Percentiles rank a stretch among this genome's conserved stretches.
phyloP scores from a whole-genome alignment of 345 rosid species.

The Ceriops decandra region DNA sequence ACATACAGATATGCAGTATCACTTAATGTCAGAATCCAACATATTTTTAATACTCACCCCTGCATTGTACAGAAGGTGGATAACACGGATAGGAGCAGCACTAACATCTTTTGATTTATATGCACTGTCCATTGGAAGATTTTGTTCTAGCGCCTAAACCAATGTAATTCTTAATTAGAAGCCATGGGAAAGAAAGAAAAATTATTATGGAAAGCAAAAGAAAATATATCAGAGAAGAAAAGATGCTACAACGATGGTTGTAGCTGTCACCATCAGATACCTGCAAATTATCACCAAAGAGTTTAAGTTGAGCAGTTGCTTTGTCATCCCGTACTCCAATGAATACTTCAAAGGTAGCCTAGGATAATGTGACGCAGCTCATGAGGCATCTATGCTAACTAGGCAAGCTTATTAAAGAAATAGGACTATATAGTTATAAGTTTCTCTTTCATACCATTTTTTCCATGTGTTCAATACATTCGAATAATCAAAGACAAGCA shows the following conservation, averaged over 20 bases:
- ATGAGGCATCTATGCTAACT: background rate
- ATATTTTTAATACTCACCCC: conserved; percentile 57
- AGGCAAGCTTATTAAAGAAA: background rate
- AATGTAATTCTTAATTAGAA: background rate
- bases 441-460: background rate
- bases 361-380: conserved; percentile 9
- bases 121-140: conserved; percentile 78
- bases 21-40: background rate
- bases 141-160: conserved; percentile 66
- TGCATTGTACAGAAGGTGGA: conserved; percentile 72
- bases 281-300: conserved; percentile 83
- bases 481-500: no score
- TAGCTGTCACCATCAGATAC: conserved; percentile 30
- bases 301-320: conserved; percentile 76
- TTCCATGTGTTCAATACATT: no score
- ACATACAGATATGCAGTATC: background rate
- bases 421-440: background rate
- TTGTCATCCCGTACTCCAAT: conserved; percentile 82
- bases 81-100: conserved; percentile 93
- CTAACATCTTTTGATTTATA: conserved; percentile 66
- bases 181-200: conserved; percentile 11
- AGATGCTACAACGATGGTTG: conserved; percentile 10
- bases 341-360: conserved; percentile 93
- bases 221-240: background rate
- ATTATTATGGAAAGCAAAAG: conserved; percentile 10